Evolutionary conservation across 2,329 filamentous ascomycete genomes (phyloP), one percentile per base, ranked within the genome.

Genomic region (Aschersonia sp.): DNA sequence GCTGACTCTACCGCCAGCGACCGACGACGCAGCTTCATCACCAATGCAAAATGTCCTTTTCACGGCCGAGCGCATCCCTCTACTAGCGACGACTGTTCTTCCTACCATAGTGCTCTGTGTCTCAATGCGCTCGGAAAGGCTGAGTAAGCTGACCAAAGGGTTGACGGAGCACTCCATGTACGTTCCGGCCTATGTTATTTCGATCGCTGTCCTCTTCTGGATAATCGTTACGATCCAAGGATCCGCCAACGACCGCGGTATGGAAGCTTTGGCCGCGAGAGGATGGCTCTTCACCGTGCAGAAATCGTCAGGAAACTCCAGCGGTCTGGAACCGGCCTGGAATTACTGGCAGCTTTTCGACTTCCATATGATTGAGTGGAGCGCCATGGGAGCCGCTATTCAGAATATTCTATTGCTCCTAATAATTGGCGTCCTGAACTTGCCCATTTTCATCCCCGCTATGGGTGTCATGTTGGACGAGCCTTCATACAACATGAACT

Each of bases 381-480:
- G 14, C 14, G 42, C 42, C 14, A 44, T 44, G 14, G 42, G n/a
- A 9, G 42, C 42, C n/a, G 42, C 42, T 12, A 5, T 29, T 6
- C 42, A 44, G n/a, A 44, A 44, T 29, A 44, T 44, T 29, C 4
- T 31, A 31, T 31, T 44, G 30, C 42, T 44, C 8, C 42, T 44
- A 8, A 44, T 44, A 2, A 44, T 44, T n/a, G 42, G 42, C n/a
- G 30, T 44, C 8, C 42, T 44, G 22, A 44, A 44, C 30, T 31
- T 44, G 4, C 42, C 42, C 9, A 44, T 44, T 10, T 44, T 44
- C 42, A 44, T 44, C 42, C 42, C 42, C 30, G 42, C 42, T 6
- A 44, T 44, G 42, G 42, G 22, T n/a, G 42, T 44, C 42, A 44
- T 44, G 42, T 29, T 44, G 14, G 31, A 44, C n/a, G 42, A 44